Base-by-base conservation (phyloP, 176 grass and related monocot species). In the Stipa capillata region DNA sequence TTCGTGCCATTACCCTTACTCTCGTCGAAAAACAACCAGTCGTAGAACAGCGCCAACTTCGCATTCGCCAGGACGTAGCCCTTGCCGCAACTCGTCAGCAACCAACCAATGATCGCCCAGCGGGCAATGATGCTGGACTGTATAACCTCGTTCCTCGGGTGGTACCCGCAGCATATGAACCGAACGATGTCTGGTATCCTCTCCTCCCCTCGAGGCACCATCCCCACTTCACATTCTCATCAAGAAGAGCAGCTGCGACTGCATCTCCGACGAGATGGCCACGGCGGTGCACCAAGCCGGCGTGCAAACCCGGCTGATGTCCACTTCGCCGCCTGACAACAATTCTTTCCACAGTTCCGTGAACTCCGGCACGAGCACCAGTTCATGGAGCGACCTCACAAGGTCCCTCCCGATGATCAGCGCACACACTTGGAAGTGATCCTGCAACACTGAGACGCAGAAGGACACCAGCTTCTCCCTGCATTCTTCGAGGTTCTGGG, bases 151-250 rank as follows among this genome's bases (percentile, higher is more conserved):
- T 98, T 92, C 0, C 85, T 83, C 0, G 92, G 95, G 59, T 93
- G 90, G 47, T 90, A 82, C 18, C 78, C 76, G 3, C 87, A 88
- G 58, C 90, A 94, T 76, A 98, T 85, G 83, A 94, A 98, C 6
- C 89, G 85, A 35, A 98, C 77, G 37, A 98, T 79, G 79, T 98
- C 95, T 0, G 86, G 71, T 54, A 94, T 92, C 65, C 83, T 71
- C 65, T 89, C 89, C 87, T 98, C 95, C 37, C 66, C 87, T 70
- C 90, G 85, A 8, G 92, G 92, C 34, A 74, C 85, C 66, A 80
- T 77, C 90, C 95, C 89, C 87, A 98, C 81, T 85, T 94, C 32
- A 98, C 95, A 83, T 74, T 72, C 72, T 92, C 72, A 94, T 91
- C 73, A 93, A 76, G 87, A 98, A 98, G n/a, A 93, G 75, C 65